phyloP scores from a whole-genome alignment of 768 basidiomycete species.

The Pulveroboletus ravenelii region DNA sequence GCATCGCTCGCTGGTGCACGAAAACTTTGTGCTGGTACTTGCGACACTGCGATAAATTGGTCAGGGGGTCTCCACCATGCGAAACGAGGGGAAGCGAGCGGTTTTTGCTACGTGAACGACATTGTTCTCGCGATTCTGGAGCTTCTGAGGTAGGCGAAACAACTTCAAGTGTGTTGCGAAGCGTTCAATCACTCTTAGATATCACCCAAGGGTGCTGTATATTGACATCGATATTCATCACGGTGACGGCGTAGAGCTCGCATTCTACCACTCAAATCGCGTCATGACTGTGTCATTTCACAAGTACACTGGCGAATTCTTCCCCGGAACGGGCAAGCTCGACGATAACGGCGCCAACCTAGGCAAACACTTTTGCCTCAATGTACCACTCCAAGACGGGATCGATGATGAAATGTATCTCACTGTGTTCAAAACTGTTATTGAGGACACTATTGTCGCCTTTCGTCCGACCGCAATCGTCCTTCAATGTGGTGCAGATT shows the following conservation, averaged over 20 bases:
- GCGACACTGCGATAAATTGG: conserved; percentile 99
- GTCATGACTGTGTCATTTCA: conserved; percentile 99
- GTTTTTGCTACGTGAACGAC: conserved; percentile 98
- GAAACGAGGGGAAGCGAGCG: conserved; percentile 95
- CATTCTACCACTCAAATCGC: conserved; percentile 96
- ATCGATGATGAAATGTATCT: conserved; percentile 98
- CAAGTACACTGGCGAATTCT: conserved; percentile 98
- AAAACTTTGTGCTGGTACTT: conserved; percentile 76
- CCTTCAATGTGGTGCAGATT: conserved; percentile 95
- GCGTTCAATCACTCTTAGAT: conserved; percentile 43
- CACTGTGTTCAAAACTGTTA: conserved; percentile 91
- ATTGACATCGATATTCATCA: conserved; percentile 99
- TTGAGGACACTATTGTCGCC: conserved; percentile 86
- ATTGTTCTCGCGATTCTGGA: conserved; percentile 94
- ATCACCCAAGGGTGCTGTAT: conserved; percentile 91
- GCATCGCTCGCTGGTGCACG: conserved; percentile 87
- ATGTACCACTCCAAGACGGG: conserved; percentile 92
- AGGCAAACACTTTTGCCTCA: conserved; percentile 93
- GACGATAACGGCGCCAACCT: conserved; percentile 86
- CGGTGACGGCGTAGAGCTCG: conserved; percentile 96
- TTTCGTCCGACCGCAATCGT: conserved; percentile 91
- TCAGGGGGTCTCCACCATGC: conserved; percentile 98
- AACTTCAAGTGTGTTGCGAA: neutral
- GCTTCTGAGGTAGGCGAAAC: conserved; percentile 61
- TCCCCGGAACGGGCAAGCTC: conserved; percentile 94